phyloP scores from a whole-genome alignment of 176 grass and related monocot species.

The Neostapfia colusana region DNA sequence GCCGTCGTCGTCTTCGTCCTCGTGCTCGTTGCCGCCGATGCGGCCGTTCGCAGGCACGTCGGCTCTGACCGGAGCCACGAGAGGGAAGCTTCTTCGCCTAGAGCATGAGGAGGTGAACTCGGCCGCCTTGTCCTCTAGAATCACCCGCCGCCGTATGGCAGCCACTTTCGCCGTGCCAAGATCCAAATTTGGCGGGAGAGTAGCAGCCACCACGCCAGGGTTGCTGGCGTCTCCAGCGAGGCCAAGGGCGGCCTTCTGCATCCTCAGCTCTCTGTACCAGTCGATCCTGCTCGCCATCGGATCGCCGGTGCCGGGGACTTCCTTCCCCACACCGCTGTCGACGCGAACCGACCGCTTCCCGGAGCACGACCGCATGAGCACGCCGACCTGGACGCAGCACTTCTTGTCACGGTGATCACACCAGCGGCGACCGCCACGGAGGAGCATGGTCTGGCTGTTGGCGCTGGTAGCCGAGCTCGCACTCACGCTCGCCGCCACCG shows the following conservation, averaged over 20 bases:
- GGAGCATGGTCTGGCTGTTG: conserved; percentile 58
- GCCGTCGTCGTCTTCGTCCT: background rate
- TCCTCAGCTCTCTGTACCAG: conserved; percentile 49
- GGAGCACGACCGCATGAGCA: conserved; percentile 57
- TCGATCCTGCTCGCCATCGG: conserved; percentile 20
- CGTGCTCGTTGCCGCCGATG: background rate
- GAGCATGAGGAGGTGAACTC: conserved; percentile 15
- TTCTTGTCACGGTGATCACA: background rate
- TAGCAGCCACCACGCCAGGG: conserved; percentile 25
- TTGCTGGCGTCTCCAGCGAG: background rate
- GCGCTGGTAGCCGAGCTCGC: background rate
- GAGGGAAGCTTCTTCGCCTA: conserved; percentile 16
- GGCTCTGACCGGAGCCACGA: conserved; percentile 39
- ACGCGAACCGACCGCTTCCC: conserved; percentile 52
- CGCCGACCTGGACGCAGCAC: conserved; percentile 51
- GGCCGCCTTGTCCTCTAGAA: conserved; percentile 3
- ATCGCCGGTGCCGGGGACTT: background rate
- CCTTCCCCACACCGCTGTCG: conserved; percentile 14
- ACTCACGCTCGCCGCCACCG: conserved; percentile 24
- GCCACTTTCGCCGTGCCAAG: conserved; percentile 41
- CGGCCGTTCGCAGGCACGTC: background rate
- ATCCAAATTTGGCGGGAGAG: conserved; percentile 30
- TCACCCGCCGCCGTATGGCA: conserved; percentile 29
- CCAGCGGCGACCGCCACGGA: conserved; percentile 24
- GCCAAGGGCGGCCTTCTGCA: conserved; percentile 41